These are phyloP conservation scores for Serendipita sp. DNA, from an alignment of 1,284 basidiomycete species.

Conservation along the genomic window DNA sequence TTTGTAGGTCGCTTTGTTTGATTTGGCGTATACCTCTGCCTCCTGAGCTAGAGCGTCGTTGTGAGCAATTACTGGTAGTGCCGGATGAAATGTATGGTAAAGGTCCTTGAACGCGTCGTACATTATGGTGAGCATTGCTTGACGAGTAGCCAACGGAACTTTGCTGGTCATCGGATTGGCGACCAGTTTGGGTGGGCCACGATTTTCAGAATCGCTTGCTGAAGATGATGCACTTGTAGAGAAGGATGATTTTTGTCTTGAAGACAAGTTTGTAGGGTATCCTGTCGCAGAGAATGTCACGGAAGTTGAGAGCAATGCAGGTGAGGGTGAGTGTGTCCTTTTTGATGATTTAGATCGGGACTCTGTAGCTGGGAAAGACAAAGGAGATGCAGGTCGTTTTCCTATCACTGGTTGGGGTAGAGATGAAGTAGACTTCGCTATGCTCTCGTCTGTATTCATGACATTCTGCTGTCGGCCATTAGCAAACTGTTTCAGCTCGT, in stretches of 20 bases:
- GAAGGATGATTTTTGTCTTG: slow-evolving; percentile 10
- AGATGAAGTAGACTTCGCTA: not conserved
- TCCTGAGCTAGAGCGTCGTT: slow-evolving; percentile 70
- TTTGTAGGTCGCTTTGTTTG: slow-evolving; percentile 63
- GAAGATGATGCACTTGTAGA: slow-evolving; percentile 44
- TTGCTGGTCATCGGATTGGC: slow-evolving; percentile 39
- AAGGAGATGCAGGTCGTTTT: not conserved
- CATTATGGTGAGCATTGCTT: slow-evolving; percentile 57
- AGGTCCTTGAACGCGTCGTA: slow-evolving; percentile 56
- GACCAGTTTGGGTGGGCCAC: slow-evolving; percentile 18
- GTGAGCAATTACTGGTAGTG: slow-evolving; percentile 43
- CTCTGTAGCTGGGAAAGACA: not conserved
- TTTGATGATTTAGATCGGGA: not conserved
- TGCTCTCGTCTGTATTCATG: no score
- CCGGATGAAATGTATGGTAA: slow-evolving; percentile 38
- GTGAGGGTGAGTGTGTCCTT: not conserved
- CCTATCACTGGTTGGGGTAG: not conserved
- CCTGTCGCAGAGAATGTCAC: not conserved
- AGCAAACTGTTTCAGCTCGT: slow-evolving; percentile 7
- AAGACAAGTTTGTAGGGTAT: not conserved
- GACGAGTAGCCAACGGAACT: slow-evolving; percentile 53
- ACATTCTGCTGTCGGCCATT: not conserved
- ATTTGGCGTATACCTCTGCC: slow-evolving; percentile 54
- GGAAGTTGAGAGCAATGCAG: not conserved
- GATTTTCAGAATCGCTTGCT: slow-evolving; percentile 20